Evolutionary conservation across 768 basidiomycete species (phyloP).

Genomic region (Boletus pseudopeckii): DNA sequence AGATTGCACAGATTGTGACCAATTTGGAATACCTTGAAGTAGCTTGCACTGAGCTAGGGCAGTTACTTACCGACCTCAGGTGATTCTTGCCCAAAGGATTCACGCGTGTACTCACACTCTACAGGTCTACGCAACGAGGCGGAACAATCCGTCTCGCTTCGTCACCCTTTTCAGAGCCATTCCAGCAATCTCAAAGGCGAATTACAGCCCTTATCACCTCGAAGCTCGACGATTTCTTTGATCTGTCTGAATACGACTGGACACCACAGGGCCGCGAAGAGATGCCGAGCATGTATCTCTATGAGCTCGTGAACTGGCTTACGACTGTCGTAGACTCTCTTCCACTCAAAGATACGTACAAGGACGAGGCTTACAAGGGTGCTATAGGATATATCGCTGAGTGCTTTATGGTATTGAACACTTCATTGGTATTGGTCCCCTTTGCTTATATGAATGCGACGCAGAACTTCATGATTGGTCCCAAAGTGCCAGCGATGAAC

Average conservation of each 20-base stretch:
- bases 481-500: conserved; percentile 75
- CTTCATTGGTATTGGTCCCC: background rate
- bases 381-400: conserved; percentile 87
- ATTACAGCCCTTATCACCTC: conserved; percentile 82
- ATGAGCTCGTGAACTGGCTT: conserved; percentile 94
- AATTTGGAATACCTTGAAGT: conserved; percentile 91
- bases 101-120: conserved; percentile 2
- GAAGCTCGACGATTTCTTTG: conserved; percentile 95
- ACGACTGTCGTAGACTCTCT: conserved; percentile 93
- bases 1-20: conserved; percentile 89
- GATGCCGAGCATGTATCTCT: conserved; percentile 89
- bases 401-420: conserved; percentile 72
- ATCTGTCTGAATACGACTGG: conserved; percentile 94
- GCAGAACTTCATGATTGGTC: conserved; percentile 76
- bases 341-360: conserved; percentile 77
- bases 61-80: conserved; percentile 80
- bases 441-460: conserved; percentile 4
- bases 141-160: conserved; percentile 72
- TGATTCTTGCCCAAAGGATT: conserved; percentile 27
- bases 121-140: conserved; percentile 80
- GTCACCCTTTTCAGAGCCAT: conserved; percentile 64
- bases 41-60: conserved; percentile 81
- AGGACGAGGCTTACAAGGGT: conserved; percentile 84
- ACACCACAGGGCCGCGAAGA: conserved; percentile 66
- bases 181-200: conserved; percentile 65